Conservation (phyloP, 805 yeast genomes). For the Ogataea methylovora region DNA sequence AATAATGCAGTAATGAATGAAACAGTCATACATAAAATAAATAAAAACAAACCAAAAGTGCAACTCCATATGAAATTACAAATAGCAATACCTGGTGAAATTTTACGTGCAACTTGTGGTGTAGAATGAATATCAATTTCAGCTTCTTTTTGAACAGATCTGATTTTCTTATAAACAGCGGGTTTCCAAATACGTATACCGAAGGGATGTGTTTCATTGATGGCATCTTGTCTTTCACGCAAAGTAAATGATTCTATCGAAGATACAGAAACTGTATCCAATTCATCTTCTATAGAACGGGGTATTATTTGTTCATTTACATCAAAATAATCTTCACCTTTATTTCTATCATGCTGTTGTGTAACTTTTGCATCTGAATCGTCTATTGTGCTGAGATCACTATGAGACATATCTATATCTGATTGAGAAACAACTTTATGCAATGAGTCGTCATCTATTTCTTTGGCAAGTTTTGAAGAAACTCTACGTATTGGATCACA, state of each 20-base stretch:
- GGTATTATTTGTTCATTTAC: too few species aligned
- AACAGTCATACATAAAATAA: conserved; percentile 42
- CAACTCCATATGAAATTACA: conserved; percentile 70
- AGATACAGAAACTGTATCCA: conserved; percentile 28
- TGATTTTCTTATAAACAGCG: conserved; percentile 83
- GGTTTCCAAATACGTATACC: conserved; percentile 99
- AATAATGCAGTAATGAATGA: conserved; percentile 38
- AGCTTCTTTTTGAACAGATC: conserved; percentile 88
- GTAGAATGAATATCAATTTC: conserved; percentile 89
- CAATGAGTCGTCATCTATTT: too few species aligned
- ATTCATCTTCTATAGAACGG: conserved; percentile 13
- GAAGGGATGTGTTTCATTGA: conserved; percentile 93
- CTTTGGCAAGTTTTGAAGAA: too few species aligned
- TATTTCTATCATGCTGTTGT: not conserved
- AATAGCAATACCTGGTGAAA: conserved; percentile 53
- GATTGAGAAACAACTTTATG: too few species aligned
- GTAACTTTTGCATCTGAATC: not conserved
- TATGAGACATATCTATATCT: not conserved
- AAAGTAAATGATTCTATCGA: conserved; percentile 81
- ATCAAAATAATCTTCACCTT: not conserved
- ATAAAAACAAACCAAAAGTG: conserved; percentile 63
- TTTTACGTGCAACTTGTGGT: conserved; percentile 36
- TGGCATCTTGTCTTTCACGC: conserved; percentile 91
- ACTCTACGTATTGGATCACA: conserved; percentile 5
- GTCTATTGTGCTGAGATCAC: not conserved